phyloP scores from a whole-genome alignment of 768 basidiomycete genomes.

The Suillus fuscotomentosus region DNA sequence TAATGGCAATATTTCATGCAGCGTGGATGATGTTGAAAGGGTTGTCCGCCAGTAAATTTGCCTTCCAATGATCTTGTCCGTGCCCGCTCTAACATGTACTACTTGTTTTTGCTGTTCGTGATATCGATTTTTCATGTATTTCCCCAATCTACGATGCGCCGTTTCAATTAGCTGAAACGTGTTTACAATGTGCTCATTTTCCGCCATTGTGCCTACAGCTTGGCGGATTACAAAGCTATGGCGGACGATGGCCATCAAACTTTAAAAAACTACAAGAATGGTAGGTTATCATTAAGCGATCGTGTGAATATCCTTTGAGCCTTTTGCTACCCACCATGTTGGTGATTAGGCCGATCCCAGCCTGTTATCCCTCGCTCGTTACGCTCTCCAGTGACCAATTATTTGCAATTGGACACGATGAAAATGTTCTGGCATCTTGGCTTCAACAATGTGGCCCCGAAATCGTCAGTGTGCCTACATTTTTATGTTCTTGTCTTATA shows the following conservation, averaged over 20 bases:
- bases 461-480: not conserved
- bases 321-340: not conserved
- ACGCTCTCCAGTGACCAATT: not conserved
- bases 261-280: not conserved
- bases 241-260: not conserved
- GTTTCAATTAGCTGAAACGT: not conserved
- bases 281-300: not conserved
- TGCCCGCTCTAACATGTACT: not conserved
- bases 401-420: not conserved
- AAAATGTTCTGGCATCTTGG: not conserved
- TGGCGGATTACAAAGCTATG: not conserved
- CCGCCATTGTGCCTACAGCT: not conserved
- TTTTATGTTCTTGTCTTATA: not conserved
- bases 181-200: not conserved
- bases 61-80: not conserved
- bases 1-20: not conserved
- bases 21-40: not conserved
- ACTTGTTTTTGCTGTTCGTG: not conserved
- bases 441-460: not conserved
- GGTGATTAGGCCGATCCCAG: not conserved
- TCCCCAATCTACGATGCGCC: not conserved
- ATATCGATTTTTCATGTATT: not conserved
- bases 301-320: not conserved
- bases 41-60: not conserved
- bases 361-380: not conserved